Base-by-base conservation (phyloP, 441 rosid genomes). In the Arabidopsis hybrid region DNA sequence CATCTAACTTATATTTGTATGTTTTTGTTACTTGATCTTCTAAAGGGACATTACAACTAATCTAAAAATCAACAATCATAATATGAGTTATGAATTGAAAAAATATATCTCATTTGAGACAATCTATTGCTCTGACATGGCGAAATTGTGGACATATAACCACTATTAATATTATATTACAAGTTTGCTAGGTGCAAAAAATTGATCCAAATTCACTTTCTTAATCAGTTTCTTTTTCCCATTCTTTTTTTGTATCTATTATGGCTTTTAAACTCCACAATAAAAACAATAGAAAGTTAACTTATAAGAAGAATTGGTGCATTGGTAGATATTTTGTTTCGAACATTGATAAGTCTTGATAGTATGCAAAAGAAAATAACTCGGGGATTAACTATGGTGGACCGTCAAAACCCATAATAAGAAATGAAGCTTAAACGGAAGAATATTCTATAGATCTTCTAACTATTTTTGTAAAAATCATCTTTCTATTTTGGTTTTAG, bases 161-260 rank as follows among this genome's bases (percentile, higher is more conserved):
- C 60, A 11, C 52, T 31, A 31, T 26, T 36, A 8, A 26, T 31
- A 31, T 26, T 36, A 8, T 38, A 16, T 14, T 59, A 60, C 50
- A 70, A 60, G 38, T 60, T 57, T 51, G 39, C 60, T 60, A 21
- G 17, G 51, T 59, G 39, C 12, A 40, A 13, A 55, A 59, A 6
- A 29, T 71, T 14, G 4, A 60, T 39, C 10, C 31, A 60, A 60
- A 32, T 60, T 50, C 31, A 10, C 6, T 49, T 12, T n/a, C 16
- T 71, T 60, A 21, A 21, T 4, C 36, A 5, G n/a, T 34, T 43
- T n/a, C 2, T 34, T 32, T 1, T n/a, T 3, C 4, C 58, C 29
- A 47, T 2, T 38, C 1, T 6, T 49, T 36, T 49, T 70, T 26
- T 26, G 7, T 17, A 17, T 17, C 5, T 5, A 50, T 50, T n/a